These are phyloP conservation scores for Phyllosticta citribraziliensis DNA, from an alignment of 2,329 filamentous ascomycete genomes.

Conservation along the genomic window DNA sequence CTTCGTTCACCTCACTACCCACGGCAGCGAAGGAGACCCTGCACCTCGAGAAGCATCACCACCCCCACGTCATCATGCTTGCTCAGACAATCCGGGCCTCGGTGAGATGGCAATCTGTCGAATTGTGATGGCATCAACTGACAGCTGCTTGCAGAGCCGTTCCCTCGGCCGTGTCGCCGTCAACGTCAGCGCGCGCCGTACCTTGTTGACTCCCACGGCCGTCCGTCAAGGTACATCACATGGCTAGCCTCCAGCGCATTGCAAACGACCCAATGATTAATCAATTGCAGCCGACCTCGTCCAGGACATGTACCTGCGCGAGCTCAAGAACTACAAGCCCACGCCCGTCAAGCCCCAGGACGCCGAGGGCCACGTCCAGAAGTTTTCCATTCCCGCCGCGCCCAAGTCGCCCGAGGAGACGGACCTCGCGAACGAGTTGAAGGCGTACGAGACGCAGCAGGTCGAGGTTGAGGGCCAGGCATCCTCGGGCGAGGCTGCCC, in stretches of 20 bases:
- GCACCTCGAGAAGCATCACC: constrained; percentile 10
- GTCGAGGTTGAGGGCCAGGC: constrained; percentile 91
- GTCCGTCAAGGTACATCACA: constrained; percentile 49
- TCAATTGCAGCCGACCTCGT: constrained; percentile 75
- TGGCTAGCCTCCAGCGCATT: constrained; percentile 11
- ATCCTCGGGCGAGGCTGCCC: constrained; percentile 49
- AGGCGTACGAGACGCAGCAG: constrained; percentile 87
- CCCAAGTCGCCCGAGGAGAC: constrained; percentile 87
- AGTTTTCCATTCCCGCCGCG: constrained; percentile 69
- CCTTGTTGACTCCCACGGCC: constrained; percentile 52
- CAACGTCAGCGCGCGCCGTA: constrained; percentile 49
- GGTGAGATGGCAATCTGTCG: constrained; percentile 31
- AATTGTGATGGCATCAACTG: background rate
- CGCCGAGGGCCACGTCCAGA: constrained; percentile 81
- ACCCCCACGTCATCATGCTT: constrained; percentile 41
- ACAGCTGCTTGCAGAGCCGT: constrained; percentile 41
- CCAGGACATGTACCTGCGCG: constrained; percentile 93
- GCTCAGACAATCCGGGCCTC: constrained; percentile 53
- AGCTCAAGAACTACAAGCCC: constrained; percentile 92
- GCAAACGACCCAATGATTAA: constrained; percentile 2
- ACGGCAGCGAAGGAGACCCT: constrained; percentile 12
- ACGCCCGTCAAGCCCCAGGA: constrained; percentile 75
- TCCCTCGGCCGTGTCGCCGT: constrained; percentile 48
- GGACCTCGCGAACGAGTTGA: constrained; percentile 82
- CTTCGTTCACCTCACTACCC: constrained; percentile 9